Conservation (phyloP, 345 rosid species). For the Luvunga scandens region DNA sequence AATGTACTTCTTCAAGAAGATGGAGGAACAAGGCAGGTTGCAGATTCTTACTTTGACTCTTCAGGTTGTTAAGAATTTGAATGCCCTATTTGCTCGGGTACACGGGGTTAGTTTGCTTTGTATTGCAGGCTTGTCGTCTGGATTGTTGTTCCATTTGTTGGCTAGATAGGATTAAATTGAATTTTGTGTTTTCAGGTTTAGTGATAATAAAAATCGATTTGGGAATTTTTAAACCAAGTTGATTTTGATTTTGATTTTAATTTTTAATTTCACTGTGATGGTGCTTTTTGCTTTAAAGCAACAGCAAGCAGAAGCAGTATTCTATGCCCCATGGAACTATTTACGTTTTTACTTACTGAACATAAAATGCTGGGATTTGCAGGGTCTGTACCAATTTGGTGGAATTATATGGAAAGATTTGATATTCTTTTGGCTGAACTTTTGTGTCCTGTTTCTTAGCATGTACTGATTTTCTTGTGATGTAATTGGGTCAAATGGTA, state of each 20-base stretch:
- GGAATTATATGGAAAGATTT: neutral
- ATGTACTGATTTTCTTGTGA: neutral
- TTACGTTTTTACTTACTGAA: no score
- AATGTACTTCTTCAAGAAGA: constrained; percentile 80
- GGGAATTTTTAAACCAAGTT: neutral
- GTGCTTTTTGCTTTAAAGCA: no score
- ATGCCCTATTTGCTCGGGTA: constrained; percentile 53
- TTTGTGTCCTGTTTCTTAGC: neutral
- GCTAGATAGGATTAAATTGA: constrained; percentile 25
- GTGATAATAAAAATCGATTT: neutral
- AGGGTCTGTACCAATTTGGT: neutral
- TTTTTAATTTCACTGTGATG: neutral
- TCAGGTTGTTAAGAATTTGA: constrained; percentile 74
- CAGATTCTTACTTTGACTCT: constrained; percentile 80
- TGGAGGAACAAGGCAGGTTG: constrained; percentile 84
- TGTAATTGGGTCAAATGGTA: no score
- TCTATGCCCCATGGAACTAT: neutral
- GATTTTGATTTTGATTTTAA: neutral
- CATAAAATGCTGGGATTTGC: no score
- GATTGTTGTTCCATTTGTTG: constrained; percentile 40
- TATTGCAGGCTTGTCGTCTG: constrained; percentile 43
- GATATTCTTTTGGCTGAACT: neutral
- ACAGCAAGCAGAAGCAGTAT: no score
- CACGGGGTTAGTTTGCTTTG: constrained; percentile 59
- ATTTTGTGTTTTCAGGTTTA: neutral